A percentile compares a stretch with the other conserved stretches of the same genome.
These are phyloP conservation scores for Iodosphaeria phyllophila DNA, from an alignment of 2,329 filamentous ascomycete genomes.

Conservation along the genomic window DNA sequence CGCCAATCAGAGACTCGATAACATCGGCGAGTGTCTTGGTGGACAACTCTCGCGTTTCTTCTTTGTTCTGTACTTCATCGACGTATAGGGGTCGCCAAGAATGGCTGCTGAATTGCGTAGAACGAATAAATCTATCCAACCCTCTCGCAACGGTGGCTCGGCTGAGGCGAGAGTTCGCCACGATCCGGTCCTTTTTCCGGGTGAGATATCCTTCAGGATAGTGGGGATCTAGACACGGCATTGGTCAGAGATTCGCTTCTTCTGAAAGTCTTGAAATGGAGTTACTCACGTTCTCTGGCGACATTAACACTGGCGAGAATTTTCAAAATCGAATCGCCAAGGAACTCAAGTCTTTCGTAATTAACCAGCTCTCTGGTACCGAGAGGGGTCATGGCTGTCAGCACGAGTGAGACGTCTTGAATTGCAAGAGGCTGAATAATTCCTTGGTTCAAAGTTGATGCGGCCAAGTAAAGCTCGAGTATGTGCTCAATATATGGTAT, in stretches of 20 bases:
- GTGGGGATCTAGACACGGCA: conserved; percentile 42
- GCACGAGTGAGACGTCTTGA: conserved; percentile 31
- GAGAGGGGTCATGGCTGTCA: conserved; percentile 53
- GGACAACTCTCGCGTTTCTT: conserved; percentile 13
- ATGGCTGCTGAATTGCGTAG: conserved; percentile 42
- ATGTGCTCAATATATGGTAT: conserved; percentile 56
- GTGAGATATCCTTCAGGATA: conserved; percentile 68
- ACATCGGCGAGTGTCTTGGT: conserved; percentile 77
- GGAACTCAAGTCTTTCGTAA: conserved; percentile 73
- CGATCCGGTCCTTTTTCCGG: conserved; percentile 44
- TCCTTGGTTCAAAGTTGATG: conserved; percentile 35
- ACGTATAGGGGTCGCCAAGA: conserved; percentile 57
- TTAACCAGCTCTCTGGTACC: conserved; percentile 39
- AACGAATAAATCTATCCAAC: conserved; percentile 57
- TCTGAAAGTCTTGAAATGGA: background rate
- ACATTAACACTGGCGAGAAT: conserved; percentile 50
- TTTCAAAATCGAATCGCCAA: conserved; percentile 76
- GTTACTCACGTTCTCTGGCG: conserved; percentile 26
- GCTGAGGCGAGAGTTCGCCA: conserved; percentile 59
- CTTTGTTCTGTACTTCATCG: conserved; percentile 16
- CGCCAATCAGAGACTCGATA: conserved; percentile 69
- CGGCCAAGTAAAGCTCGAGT: conserved; percentile 46
- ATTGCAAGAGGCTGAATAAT: conserved; percentile 35
- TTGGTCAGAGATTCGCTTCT: conserved; percentile 15
- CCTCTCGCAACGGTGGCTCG: conserved; percentile 41